Evolutionary conservation across 768 basidiomycete genomes (phyloP).

Genomic region (Kwoniella sp.): DNA sequence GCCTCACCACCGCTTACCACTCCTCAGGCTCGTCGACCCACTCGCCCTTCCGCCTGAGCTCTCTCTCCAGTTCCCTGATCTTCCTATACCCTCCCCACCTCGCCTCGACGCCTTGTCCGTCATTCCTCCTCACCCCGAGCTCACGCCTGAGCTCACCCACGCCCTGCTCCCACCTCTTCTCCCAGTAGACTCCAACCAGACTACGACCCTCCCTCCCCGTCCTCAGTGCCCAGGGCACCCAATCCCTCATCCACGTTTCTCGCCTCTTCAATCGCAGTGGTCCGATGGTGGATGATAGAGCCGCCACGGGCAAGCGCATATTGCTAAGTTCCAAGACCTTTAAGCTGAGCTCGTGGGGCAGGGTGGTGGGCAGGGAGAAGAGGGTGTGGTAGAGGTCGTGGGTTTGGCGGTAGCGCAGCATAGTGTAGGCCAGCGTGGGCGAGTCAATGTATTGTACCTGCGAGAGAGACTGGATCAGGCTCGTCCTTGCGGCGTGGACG

Average conservation of each 20-base stretch:
- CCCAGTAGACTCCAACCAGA: constrained; percentile 91
- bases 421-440: constrained; percentile 92
- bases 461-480: too few species aligned
- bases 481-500: too few species aligned
- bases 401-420: constrained; percentile 96
- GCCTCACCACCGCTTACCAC: constrained; percentile 19
- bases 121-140: constrained; percentile 60
- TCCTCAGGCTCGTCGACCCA: constrained; percentile 46
- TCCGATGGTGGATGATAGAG: constrained; percentile 71
- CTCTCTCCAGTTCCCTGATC: constrained; percentile 61
- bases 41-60: constrained; percentile 51
- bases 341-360: constrained; percentile 85
- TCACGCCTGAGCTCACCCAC: constrained; percentile 77
- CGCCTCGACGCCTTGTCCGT: constrained; percentile 64
- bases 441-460: constrained; percentile 93
- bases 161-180: constrained; percentile 82
- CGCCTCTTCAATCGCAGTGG: constrained; percentile 68
- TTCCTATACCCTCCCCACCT: constrained; percentile 65
- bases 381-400: constrained; percentile 97
- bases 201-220: constrained; percentile 71
- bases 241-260: constrained; percentile 66
- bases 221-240: constrained; percentile 85
- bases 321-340: constrained; percentile 94
- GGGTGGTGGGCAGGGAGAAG: constrained; percentile 78
- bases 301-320: constrained; percentile 81